Evolutionary conservation across 2,329 filamentous ascomycete genomes (phyloP), one percentile per base, ranked within the genome.

Genomic region (Bipolaris gigantea): DNA sequence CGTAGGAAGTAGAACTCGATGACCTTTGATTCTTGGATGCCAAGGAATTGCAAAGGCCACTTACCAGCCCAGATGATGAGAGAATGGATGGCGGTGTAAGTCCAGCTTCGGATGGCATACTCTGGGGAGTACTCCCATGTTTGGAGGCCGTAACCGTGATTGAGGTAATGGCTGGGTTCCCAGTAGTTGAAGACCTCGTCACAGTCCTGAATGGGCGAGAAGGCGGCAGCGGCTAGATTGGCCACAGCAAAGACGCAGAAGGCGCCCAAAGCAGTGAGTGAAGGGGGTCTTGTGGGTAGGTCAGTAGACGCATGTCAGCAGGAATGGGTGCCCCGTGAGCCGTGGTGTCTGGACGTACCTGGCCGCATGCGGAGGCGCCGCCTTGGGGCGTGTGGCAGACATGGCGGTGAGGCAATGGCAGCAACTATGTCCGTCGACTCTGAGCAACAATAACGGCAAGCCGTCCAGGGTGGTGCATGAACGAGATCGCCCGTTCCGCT

Each of bases 161-260:
- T 89, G 25, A 99, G 83, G 75, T 97, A 99, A 75, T 99, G 94
- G 0, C 92, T 86, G 0, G 94, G 93, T 69, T 99, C 94, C 92
- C 93, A 99, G 80, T 96, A 99, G 74, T 99, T 99, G 83, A 96
- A 99, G 10, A 93, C 93, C 79, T 99, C 94, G 67, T 99, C 94
- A 73, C 94, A 99, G 75, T 99, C 94, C 73, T 97, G 92, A 61
- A 99, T 96, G 0, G 94, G 94, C 2, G 92, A 87, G 72, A 88
- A 93, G 30, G 89, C 69, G 10, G 93, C 94, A 6, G 93, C 89
- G 19, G 93, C 66, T 16, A 89, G 62, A 70, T 91, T 91, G 61
- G 89, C 87, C 27, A 80, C 78, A 41, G 95, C 79, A 73, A 95
- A 94, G 59, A 90, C 75, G 70, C 89, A 94, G 73, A 97, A 95